These are phyloP conservation scores for Prunus fruticosa DNA, from an alignment of 306 rosid genomes.

Conservation along the genomic window DNA sequence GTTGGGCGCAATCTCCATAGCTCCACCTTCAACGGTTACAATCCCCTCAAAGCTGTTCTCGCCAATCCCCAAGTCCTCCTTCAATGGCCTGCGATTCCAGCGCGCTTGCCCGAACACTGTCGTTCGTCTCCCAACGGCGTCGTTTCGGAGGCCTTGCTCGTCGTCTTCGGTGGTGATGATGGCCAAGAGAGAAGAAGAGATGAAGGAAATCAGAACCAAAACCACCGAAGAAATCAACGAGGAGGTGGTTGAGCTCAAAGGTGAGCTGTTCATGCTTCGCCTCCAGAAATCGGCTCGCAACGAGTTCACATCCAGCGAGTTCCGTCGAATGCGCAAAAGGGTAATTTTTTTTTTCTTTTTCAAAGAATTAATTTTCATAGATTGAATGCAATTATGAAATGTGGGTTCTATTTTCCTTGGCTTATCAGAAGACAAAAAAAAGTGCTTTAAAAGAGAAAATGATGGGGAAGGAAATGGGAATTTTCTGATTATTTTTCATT, in stretches of 20 bases:
- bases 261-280: conserved; percentile 88
- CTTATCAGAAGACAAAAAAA: neutral
- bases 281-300: conserved; percentile 77
- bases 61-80: conserved; percentile 38
- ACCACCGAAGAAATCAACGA: conserved; percentile 72
- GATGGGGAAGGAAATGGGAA: neutral
- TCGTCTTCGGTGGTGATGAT: conserved; percentile 59
- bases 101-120: conserved; percentile 31
- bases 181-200: conserved; percentile 75
- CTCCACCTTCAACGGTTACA: conserved; percentile 37
- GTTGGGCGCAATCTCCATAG: conserved; percentile 37
- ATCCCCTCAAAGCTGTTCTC: conserved; percentile 29
- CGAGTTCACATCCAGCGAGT: conserved; percentile 84
- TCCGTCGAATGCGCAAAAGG: conserved; percentile 82
- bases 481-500: neutral
- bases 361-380: too few relatives aligned
- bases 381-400: neutral
- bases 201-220: conserved; percentile 69
- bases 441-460: neutral
- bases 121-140: conserved; percentile 23
- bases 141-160: conserved; percentile 15
- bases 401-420: neutral
- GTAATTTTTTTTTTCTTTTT: conserved; percentile 29
- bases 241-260: conserved; percentile 83
- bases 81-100: conserved; percentile 39